Percentiles rank a stretch among this genome's conserved stretches.
These are phyloP conservation scores for Candida suzukii DNA, from an alignment of 805 yeast genomes.

Conservation along the genomic window DNA sequence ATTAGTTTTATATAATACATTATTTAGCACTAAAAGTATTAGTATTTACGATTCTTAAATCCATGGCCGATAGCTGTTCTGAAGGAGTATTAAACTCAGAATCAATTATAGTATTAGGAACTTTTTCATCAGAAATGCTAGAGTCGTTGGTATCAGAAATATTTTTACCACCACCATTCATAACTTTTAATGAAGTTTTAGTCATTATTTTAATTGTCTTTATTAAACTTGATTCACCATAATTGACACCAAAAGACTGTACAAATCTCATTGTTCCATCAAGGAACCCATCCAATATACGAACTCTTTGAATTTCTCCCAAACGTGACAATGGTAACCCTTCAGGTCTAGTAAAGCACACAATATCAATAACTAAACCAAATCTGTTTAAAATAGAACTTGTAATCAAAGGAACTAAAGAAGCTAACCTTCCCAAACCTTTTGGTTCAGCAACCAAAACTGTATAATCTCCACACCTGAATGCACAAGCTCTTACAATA, in stretches of 20 bases:
- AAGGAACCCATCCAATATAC: conserved; percentile 52
- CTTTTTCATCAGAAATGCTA: neutral
- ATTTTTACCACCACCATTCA: neutral
- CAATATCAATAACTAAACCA: conserved; percentile 75
- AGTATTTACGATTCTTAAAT: neutral
- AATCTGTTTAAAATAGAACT: conserved; percentile 74
- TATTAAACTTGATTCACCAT: conserved; percentile 60
- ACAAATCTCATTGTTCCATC: conserved; percentile 34
- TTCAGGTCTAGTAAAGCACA: conserved; percentile 65
- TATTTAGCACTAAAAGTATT: neutral
- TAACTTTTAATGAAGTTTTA: conserved; percentile 8
- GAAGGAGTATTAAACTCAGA: neutral
- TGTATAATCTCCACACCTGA: conserved; percentile 76
- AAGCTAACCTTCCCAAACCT: conserved; percentile 46
- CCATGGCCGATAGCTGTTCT: neutral
- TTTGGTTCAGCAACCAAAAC: conserved; percentile 65
- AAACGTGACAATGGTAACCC: conserved; percentile 64
- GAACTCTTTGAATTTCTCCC: conserved; percentile 70
- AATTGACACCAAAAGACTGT: conserved; percentile 49
- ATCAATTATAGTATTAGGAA: too few relatives aligned
- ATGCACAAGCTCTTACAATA: conserved; percentile 48
- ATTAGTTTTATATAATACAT: too few relatives aligned
- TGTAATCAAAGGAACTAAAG: conserved; percentile 77
- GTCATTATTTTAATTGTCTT: conserved; percentile 52
- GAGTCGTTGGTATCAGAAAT: too few relatives aligned